These are phyloP conservation scores for Zygnema cylindricum DNA, from an alignment of 139 green algal genomes.

Conservation along the genomic window DNA sequence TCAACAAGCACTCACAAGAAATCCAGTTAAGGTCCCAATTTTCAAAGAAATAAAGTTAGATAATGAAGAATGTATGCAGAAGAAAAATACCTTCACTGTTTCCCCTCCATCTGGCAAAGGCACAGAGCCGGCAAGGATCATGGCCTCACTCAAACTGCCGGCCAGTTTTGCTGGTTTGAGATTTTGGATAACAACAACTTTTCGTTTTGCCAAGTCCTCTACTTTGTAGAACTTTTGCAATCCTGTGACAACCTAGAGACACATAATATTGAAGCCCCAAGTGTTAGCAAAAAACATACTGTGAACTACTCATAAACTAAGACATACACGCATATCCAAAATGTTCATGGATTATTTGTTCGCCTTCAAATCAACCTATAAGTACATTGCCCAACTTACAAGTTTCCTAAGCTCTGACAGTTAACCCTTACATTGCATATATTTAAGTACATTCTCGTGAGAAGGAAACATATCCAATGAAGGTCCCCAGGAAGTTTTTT, in stretches of 20 bases:
- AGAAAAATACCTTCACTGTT: conserved; percentile 32
- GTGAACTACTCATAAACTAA: too few relatives aligned
- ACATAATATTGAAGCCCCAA: too few relatives aligned
- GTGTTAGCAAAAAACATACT: too few relatives aligned
- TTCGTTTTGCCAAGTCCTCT: conserved; percentile 26
- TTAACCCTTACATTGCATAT: too few relatives aligned
- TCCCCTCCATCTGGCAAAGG: conserved; percentile 16
- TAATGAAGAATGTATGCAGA: conserved; percentile 1
- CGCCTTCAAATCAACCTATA: too few relatives aligned
- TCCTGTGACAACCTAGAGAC: conserved; percentile 54
- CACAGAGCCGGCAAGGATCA: conserved; percentile 49
- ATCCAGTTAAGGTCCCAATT: neutral
- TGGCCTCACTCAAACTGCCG: conserved; percentile 48
- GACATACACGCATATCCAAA: too few relatives aligned
- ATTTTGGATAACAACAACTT: conserved; percentile 44
- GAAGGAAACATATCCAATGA: neutral
- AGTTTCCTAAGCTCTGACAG: too few relatives aligned
- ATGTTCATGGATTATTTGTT: too few relatives aligned
- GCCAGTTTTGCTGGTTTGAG: conserved; percentile 59
- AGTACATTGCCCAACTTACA: too few relatives aligned
- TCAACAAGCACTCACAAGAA: neutral
- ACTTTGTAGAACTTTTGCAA: conserved; percentile 45
- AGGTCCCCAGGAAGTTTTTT: neutral
- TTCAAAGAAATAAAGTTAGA: neutral
- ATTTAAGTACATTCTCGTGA: too few relatives aligned